A percentile compares a stretch with the other conserved stretches of the same genome.
phyloP scores from a whole-genome alignment of 768 basidiomycete genomes.

The Xerocomellus intermedius region DNA sequence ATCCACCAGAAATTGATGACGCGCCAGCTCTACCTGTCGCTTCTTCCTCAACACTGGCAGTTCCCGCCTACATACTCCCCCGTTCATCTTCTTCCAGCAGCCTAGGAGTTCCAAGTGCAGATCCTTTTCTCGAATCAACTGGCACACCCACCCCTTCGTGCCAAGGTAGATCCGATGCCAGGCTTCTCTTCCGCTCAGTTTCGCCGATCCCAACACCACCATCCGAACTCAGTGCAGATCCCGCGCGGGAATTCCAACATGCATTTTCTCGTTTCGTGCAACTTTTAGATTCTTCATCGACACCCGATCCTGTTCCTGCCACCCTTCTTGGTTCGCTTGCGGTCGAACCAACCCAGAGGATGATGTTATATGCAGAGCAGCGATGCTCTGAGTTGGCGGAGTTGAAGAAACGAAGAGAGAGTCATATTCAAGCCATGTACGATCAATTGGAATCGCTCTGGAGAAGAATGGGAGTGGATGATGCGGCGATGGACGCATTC shows the following conservation, averaged over 20 bases:
- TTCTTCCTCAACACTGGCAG: constrained; percentile 41
- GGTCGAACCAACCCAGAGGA: constrained; percentile 72
- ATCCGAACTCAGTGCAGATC: constrained; percentile 12
- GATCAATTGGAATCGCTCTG: constrained; percentile 91
- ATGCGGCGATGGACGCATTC: constrained; percentile 86
- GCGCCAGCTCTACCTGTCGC: constrained; percentile 27
- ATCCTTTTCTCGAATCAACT: constrained; percentile 28
- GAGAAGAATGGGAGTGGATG: constrained; percentile 78
- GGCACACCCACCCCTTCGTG: constrained; percentile 51
- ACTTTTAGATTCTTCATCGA: constrained; percentile 45
- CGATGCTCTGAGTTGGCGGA: constrained; percentile 63
- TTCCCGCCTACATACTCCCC: constrained; percentile 38
- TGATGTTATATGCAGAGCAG: constrained; percentile 70
- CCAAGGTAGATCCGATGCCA: constrained; percentile 34
- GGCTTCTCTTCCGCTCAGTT: constrained; percentile 36
- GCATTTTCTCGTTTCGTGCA: constrained; percentile 64
- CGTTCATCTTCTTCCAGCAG: constrained; percentile 43
- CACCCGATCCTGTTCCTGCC: constrained; percentile 20
- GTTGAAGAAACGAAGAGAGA: constrained; percentile 70
- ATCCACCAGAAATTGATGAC: constrained; percentile 56
- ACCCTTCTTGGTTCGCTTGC: constrained; percentile 36
- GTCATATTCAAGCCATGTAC: constrained; percentile 89
- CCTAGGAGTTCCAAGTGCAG: constrained; percentile 13
- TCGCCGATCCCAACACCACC: constrained; percentile 15
- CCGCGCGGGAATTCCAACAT: constrained; percentile 46